Evolutionary conservation across 2,329 filamentous ascomycete genomes (phyloP).

Genomic region (Madurella fahalii): DNA sequence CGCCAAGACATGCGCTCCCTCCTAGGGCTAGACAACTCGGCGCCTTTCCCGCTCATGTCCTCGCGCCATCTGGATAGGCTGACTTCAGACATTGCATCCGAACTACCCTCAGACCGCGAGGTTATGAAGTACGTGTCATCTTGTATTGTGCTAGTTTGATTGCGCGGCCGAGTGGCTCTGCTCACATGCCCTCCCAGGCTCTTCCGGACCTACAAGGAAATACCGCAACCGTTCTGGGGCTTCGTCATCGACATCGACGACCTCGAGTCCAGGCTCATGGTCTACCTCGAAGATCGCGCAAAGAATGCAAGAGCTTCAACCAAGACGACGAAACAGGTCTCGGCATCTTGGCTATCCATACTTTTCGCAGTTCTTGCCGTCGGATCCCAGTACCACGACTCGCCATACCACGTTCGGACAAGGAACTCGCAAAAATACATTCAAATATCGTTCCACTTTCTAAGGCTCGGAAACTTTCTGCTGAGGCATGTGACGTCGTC

Average conservation of each 20-base stretch:
- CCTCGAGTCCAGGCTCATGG: slow-evolving; percentile 60
- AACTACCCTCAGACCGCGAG: slow-evolving; percentile 61
- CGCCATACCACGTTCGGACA: slow-evolving; percentile 58
- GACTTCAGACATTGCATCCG: slow-evolving; percentile 56
- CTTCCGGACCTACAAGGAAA: slow-evolving; percentile 64
- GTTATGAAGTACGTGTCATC: slow-evolving; percentile 55
- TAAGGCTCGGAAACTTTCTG: slow-evolving; percentile 60
- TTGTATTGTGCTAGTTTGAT: neutral
- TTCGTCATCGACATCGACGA: slow-evolving; percentile 64
- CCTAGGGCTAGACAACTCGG: slow-evolving; percentile 61
- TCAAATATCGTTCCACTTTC: slow-evolving; percentile 62
- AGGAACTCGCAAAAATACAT: slow-evolving; percentile 58
- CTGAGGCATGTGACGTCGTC: slow-evolving; percentile 40
- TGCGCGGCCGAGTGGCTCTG: no score
- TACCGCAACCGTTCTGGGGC: slow-evolving; percentile 64
- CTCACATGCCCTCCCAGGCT: slow-evolving; percentile 39
- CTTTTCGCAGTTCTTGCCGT: slow-evolving; percentile 62
- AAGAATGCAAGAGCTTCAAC: slow-evolving; percentile 47
- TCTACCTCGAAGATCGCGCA: slow-evolving; percentile 61
- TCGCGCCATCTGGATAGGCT: slow-evolving; percentile 56
- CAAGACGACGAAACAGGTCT: slow-evolving; percentile 49
- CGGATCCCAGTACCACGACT: slow-evolving; percentile 63
- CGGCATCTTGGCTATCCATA: slow-evolving; percentile 63
- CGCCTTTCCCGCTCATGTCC: slow-evolving; percentile 65
- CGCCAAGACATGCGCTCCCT: slow-evolving; percentile 64